Evolutionary conservation across 805 yeast genomes (phyloP), one percentile per base, ranked within the genome.

Genomic region (Candida easanensis): DNA sequence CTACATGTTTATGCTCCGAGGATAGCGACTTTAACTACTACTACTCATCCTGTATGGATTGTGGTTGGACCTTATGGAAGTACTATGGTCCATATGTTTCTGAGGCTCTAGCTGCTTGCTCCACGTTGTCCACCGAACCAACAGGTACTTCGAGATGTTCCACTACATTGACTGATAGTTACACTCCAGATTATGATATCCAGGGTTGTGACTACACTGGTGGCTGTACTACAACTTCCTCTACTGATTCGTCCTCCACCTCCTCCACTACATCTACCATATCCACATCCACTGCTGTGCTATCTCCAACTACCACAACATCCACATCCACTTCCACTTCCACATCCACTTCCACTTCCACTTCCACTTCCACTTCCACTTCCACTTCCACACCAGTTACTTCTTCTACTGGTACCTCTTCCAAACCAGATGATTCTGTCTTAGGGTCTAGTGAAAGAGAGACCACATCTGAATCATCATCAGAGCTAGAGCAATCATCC

Each of bases 131-230:
- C 14, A 52, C 62, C 17, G 47, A 52, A 16, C 66, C 67, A 49
- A 63, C 67, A 26, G 67, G 66, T 41, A 58, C 66, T 18, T 15
- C 39, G 4, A 60, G 66, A 52, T 48, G 45, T 35, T 42, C 60
- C 38, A 58, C 48, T 48, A 44, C 53, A 45, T 51, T 34, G 54
- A 38, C 50, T 37, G 49, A 20, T 43, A 13, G 15, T 7, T 22
- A n/a, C 38, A 35, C 38, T 25, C n/a, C 22, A 14, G 37, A 34
- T 16, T n/a, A 26, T 2, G 31, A 17, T n/a, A 19, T 39, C 14
- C 30, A 40, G 19, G 45, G 28, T 25, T 42, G 45, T 42, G 40
- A 36, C 14, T 42, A 42, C 38, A 36, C 40, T 13, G 45, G 45
- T 27, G 37, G 31, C 5, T 42, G 45, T 32, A 19, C 45, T 25